These are phyloP conservation scores for Candida caryicola DNA, from an alignment of 805 yeast species.

Conservation along the genomic window DNA sequence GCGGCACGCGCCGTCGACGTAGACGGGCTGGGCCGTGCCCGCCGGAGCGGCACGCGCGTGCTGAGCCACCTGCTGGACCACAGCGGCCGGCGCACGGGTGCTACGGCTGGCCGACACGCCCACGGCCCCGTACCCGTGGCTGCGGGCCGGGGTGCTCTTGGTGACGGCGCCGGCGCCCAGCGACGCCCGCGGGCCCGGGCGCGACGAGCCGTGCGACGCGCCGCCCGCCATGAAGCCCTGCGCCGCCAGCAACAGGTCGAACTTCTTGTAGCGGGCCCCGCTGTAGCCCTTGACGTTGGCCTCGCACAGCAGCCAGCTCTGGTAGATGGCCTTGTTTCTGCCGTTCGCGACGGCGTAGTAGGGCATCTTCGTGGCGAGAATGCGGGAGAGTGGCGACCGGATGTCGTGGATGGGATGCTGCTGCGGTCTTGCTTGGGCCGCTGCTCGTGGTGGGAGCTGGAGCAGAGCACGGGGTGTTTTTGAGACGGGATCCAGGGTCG, in stretches of 20 bases:
- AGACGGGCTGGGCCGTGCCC: slow-evolving; percentile 32
- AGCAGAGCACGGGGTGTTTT: too few species aligned
- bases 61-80: background rate
- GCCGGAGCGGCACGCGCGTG: background rate
- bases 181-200: background rate
- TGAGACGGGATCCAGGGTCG: too few species aligned
- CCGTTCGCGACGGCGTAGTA: slow-evolving; percentile 43
- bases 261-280: slow-evolving; percentile 58
- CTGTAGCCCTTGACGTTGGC: slow-evolving; percentile 52
- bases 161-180: background rate
- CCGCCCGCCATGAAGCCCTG: background rate
- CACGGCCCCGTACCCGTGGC: background rate
- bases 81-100: background rate
- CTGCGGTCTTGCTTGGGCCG: too few species aligned
- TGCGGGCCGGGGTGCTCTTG: background rate
- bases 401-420: too few species aligned
- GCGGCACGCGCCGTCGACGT: slow-evolving; percentile 77
- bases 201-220: background rate
- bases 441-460: too few species aligned
- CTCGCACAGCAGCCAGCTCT: slow-evolving; percentile 57
- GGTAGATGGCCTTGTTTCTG: slow-evolving; percentile 50
- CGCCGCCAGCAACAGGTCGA: slow-evolving; percentile 49
- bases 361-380: slow-evolving; percentile 14
- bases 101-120: background rate
- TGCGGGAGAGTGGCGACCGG: too few species aligned